These are phyloP conservation scores for Aspergillus awamori DNA, from an alignment of 2,329 filamentous ascomycete species.

Conservation along the genomic window DNA sequence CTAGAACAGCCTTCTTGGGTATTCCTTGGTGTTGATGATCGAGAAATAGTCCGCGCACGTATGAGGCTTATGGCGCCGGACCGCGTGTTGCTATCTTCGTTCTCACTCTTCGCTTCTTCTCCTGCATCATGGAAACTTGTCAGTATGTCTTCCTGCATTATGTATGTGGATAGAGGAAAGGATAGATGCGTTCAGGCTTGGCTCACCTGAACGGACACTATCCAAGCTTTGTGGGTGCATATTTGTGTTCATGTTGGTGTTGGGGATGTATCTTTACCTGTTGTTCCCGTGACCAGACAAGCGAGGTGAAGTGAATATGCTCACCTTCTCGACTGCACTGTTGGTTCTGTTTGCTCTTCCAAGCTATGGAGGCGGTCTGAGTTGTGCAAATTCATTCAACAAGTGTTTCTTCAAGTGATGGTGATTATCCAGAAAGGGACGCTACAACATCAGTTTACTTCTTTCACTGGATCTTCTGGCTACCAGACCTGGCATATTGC, in stretches of 20 bases:
- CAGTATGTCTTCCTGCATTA: neutral
- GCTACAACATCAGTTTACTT: neutral
- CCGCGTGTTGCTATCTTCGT: conserved; percentile 14
- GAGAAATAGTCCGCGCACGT: conserved; percentile 16
- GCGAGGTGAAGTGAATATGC: neutral
- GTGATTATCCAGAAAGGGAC: no score
- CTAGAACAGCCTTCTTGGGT: neutral
- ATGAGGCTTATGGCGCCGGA: conserved; percentile 20
- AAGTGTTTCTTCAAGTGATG: neutral
- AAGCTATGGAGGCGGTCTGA: no score
- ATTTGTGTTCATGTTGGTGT: neutral
- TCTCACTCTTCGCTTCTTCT: neutral
- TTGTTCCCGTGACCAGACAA: neutral
- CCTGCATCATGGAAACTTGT: neutral
- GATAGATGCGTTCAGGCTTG: neutral
- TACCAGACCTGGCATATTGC: neutral
- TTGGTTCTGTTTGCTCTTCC: no score
- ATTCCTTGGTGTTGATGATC: conserved; percentile 2
- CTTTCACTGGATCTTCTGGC: neutral
- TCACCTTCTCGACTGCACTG: neutral
- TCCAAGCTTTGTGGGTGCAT: neutral
- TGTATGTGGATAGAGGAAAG: neutral
- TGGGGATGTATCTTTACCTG: neutral
- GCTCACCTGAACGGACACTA: neutral
- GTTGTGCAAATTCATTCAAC: no score